Percentiles rank a stretch among this genome's conserved stretches.
Evolutionary conservation across 352 stramenopile genomes (phyloP).

Genomic region (Phytophthora pinifolia): DNA sequence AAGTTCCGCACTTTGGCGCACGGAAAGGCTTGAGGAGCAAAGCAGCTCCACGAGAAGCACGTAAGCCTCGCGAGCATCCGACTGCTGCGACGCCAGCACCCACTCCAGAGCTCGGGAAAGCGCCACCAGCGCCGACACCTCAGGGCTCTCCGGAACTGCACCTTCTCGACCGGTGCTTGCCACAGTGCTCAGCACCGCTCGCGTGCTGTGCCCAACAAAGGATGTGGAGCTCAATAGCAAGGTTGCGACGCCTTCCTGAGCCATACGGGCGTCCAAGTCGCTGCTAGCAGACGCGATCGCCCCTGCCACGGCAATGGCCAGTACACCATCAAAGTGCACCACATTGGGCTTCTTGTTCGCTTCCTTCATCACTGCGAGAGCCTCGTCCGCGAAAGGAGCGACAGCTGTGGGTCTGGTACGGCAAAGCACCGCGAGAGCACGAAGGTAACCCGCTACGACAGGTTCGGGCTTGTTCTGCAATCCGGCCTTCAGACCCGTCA

Average conservation of each 20-base stretch:
- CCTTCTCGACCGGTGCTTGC: conserved; percentile 20
- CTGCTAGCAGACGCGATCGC: conserved; percentile 57
- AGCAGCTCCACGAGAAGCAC: conserved; percentile 63
- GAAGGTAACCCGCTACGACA: conserved; percentile 67
- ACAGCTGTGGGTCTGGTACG: conserved; percentile 28
- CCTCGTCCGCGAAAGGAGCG: conserved; percentile 44
- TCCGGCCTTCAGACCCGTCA: conserved; percentile 47
- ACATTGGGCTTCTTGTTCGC: conserved; percentile 80
- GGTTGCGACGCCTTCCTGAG: conserved; percentile 45
- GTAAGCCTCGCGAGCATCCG: conserved; percentile 49
- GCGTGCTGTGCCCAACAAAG: conserved; percentile 55
- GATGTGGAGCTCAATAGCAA: conserved; percentile 46
- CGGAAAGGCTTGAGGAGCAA: conserved; percentile 44
- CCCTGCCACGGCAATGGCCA: conserved; percentile 66
- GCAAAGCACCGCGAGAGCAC: conserved; percentile 53
- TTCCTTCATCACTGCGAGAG: conserved; percentile 59
- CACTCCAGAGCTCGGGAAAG: conserved; percentile 59
- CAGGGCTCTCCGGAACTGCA: conserved; percentile 37
- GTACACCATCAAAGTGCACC: conserved; percentile 70
- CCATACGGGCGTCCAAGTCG: conserved; percentile 58
- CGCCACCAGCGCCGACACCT: conserved; percentile 58
- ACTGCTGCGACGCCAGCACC: conserved; percentile 69
- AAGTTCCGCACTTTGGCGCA: conserved; percentile 49
- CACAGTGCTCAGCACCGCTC: conserved; percentile 35
- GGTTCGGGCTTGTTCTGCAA: conserved; percentile 76